A percentile compares a stretch with the other conserved stretches of the same genome.
Conservation (phyloP, 1,284 basidiomycete species). For the Apiotrichum laibachii region DNA sequence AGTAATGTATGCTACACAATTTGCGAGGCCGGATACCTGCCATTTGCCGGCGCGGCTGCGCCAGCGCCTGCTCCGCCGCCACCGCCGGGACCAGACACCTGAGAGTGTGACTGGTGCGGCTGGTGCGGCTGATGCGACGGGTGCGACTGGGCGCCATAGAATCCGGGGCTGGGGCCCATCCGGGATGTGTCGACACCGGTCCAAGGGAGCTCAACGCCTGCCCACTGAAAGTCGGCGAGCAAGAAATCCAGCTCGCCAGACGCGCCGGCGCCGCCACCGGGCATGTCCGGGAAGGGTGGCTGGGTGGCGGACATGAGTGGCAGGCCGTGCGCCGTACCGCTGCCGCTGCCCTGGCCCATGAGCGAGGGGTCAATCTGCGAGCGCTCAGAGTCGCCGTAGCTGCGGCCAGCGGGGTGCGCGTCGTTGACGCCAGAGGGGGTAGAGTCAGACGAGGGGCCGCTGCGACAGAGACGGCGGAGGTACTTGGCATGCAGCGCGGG, state of each 20-base stretch:
- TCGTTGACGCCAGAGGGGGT: not conserved
- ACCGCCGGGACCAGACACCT: too few species aligned
- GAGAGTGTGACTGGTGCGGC: too few species aligned
- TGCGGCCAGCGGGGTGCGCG: not conserved
- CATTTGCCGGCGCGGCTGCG: not conserved
- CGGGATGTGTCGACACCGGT: constrained; percentile 17
- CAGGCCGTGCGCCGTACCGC: not conserved
- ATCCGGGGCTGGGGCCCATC: not conserved
- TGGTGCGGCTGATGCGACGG: not conserved
- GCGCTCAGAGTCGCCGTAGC: not conserved
- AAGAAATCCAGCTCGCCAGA: constrained; percentile 31
- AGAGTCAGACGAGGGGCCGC: not conserved
- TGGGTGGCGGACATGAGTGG: not conserved
- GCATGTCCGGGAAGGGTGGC: not conserved
- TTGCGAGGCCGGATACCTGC: constrained; percentile 1
- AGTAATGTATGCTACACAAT: constrained; percentile 5
- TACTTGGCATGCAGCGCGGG: constrained; percentile 38
- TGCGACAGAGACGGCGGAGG: constrained; percentile 30
- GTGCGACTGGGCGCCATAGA: not conserved
- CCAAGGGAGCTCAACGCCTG: constrained; percentile 26
- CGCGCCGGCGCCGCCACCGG: not conserved
- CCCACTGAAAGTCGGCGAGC: constrained; percentile 33
- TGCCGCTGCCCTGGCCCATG: too few species aligned
- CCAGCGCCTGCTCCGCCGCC: too few species aligned
- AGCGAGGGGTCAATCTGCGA: constrained; percentile 5